Percentiles rank a stretch among this genome's conserved stretches.
Evolutionary conservation across 768 basidiomycete genomes (phyloP).

Genomic region (Podaxis pistillaris): DNA sequence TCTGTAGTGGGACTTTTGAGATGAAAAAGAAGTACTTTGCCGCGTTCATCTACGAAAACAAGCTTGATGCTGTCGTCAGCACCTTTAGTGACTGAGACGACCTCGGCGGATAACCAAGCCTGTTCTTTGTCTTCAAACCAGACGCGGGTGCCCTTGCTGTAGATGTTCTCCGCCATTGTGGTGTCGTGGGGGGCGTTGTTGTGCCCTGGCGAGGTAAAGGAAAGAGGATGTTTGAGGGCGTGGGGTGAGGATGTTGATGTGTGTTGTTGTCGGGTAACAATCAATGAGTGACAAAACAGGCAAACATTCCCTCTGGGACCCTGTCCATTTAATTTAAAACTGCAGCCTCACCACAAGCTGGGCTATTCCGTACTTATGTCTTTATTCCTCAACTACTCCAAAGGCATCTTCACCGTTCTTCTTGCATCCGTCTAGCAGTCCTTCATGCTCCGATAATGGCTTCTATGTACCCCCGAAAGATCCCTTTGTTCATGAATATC

Average conservation of each 20-base stretch:
- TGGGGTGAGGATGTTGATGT: conserved; percentile 16
- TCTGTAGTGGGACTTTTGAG: conserved; percentile 14
- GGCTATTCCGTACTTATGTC: background rate
- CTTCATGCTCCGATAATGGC: background rate
- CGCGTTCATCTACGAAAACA: conserved; percentile 85
- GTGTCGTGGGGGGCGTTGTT: conserved; percentile 22
- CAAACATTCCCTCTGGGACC: background rate
- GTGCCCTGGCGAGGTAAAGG: conserved; percentile 29
- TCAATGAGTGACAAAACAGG: conserved; percentile 5
- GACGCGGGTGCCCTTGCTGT: conserved; percentile 85
- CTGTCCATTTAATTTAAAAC: too few relatives aligned
- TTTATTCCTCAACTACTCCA: background rate
- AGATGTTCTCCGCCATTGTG: conserved; percentile 86
- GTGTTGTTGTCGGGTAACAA: conserved; percentile 16
- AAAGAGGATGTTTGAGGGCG: conserved; percentile 19
- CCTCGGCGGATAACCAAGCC: conserved; percentile 92
- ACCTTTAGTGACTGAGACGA: conserved; percentile 60
- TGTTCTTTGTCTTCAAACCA: conserved; percentile 95
- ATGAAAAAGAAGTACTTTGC: conserved; percentile 60
- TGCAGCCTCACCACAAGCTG: too few relatives aligned
- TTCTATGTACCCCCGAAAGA: background rate
- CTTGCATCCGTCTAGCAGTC: background rate
- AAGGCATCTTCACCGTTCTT: background rate
- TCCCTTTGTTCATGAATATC: background rate
- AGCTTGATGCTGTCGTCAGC: conserved; percentile 78